Evolutionary conservation across 164 flowering plant genomes (phyloP).

Genomic region (Cinnamomum chago): DNA sequence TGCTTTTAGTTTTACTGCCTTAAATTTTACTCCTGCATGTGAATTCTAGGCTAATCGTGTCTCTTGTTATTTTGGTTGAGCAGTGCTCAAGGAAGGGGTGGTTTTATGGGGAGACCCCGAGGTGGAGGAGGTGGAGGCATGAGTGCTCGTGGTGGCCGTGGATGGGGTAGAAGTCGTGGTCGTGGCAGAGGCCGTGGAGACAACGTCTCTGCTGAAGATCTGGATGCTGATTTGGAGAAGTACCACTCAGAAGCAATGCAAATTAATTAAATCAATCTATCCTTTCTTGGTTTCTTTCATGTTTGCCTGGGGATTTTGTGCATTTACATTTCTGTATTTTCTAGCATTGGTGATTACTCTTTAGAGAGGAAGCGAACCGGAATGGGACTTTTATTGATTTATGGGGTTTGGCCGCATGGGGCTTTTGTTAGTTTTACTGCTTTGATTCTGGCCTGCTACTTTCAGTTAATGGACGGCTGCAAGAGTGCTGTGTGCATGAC

Average conservation of each 20-base stretch:
- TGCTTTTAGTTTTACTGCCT: background rate
- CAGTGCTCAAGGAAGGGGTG: constrained; percentile 21
- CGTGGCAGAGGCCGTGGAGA: constrained; percentile 46
- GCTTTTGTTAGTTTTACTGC: background rate
- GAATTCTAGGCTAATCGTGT: background rate
- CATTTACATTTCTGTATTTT: background rate
- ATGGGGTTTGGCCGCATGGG: background rate
- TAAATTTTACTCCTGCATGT: background rate
- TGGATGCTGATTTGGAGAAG: constrained; percentile 66
- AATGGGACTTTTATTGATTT: background rate
- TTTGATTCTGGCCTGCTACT: background rate
- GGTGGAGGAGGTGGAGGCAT: constrained; percentile 20
- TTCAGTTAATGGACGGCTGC: constrained; percentile 1
- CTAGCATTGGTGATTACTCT: background rate
- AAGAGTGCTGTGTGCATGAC: too few relatives aligned
- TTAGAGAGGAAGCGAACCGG: background rate
- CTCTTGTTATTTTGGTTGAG: background rate
- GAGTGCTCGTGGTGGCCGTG: constrained; percentile 21
- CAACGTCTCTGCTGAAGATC: constrained; percentile 49
- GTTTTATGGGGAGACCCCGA: constrained; percentile 16
- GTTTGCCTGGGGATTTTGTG: background rate
- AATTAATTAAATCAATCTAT: constrained; percentile 25
- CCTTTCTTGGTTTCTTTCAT: constrained; percentile 3
- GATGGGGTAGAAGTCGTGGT: constrained; percentile 19
- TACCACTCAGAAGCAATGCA: constrained; percentile 63